Percentiles rank a stretch among this genome's conserved stretches.
phyloP scores from a whole-genome alignment of 495 filamentous ascomycete species.

The Penicillium pulvis region DNA sequence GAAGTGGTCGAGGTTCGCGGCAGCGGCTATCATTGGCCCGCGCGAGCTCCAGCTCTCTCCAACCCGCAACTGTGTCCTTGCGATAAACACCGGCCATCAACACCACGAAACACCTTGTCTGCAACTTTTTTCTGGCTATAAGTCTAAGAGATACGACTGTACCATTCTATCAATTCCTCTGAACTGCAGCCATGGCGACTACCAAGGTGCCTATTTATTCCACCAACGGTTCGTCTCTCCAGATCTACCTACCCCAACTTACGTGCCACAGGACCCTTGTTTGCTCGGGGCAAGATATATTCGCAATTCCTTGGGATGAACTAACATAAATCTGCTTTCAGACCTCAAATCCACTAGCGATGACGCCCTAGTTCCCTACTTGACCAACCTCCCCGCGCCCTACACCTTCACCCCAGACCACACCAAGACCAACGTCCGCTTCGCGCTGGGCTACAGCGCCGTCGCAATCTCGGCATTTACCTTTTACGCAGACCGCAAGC shows the following conservation, averaged over 20 bases:
- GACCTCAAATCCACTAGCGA: conserved; percentile 97
- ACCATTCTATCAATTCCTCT: neutral
- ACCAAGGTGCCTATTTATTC: conserved; percentile 51
- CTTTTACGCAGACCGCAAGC: conserved; percentile 88
- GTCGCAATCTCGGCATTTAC: conserved; percentile 76
- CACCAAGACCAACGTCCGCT: conserved; percentile 76
- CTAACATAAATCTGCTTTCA: conserved; percentile 35
- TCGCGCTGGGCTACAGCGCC: conserved; percentile 79
- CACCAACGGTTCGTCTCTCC: conserved; percentile 43
- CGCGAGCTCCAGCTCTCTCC: conserved; percentile 40
- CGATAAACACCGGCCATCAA: conserved; percentile 23
- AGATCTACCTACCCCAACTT: conserved; percentile 23
- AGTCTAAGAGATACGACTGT: neutral
- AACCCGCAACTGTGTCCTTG: conserved; percentile 44
- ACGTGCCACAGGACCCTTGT: neutral
- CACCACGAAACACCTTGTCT: conserved; percentile 8
- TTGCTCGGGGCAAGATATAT: neutral
- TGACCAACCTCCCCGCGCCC: conserved; percentile 66
- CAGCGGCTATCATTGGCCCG: conserved; percentile 31
- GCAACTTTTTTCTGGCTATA: neutral
- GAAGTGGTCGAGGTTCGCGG: conserved; percentile 27
- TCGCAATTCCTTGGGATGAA: neutral
- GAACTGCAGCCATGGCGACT: conserved; percentile 33
- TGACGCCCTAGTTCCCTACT: conserved; percentile 90
- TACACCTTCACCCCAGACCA: conserved; percentile 78